These are phyloP conservation scores for Groenewaldozyma auringiensis DNA, from an alignment of 1,139 yeast species.

Conservation along the genomic window DNA sequence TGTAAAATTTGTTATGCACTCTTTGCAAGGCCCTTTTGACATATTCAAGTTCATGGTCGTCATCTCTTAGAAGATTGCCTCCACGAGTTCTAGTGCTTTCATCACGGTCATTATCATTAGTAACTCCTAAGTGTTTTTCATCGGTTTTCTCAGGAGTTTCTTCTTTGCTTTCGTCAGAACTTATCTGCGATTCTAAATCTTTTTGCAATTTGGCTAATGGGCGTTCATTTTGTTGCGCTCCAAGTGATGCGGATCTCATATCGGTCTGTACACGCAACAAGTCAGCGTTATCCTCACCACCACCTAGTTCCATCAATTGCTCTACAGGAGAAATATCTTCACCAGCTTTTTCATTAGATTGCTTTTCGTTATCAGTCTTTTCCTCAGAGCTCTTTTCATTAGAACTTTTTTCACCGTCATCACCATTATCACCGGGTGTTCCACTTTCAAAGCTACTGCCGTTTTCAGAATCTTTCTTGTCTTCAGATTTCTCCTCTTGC, in stretches of 20 bases:
- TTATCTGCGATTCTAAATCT: conserved; percentile 49
- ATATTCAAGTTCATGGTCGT: conserved; percentile 65
- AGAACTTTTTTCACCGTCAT: background rate
- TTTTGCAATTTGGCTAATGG: conserved; percentile 81
- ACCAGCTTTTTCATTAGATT: background rate
- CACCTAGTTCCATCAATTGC: conserved; percentile 20
- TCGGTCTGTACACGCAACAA: conserved; percentile 33
- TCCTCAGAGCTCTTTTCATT: background rate
- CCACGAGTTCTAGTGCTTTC: conserved; percentile 3
- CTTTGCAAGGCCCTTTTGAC: conserved; percentile 55
- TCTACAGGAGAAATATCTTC: conserved; percentile 18
- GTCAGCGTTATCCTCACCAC: conserved; percentile 22
- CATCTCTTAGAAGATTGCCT: conserved; percentile 56
- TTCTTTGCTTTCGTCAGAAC: conserved; percentile 22
- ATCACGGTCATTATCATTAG: background rate
- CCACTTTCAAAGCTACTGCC: background rate
- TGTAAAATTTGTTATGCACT: conserved; percentile 64
- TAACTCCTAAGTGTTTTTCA: background rate
- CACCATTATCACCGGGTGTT: too few relatives aligned
- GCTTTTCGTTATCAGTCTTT: background rate
- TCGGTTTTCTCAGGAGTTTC: conserved; percentile 1
- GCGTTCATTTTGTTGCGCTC: conserved; percentile 62
- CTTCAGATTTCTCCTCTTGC: background rate
- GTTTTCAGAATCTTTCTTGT: background rate
- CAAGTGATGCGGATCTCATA: conserved; percentile 50